These are phyloP conservation scores for Chlamydomonas urium DNA, from an alignment of 139 green algal species.

Conservation along the genomic window DNA sequence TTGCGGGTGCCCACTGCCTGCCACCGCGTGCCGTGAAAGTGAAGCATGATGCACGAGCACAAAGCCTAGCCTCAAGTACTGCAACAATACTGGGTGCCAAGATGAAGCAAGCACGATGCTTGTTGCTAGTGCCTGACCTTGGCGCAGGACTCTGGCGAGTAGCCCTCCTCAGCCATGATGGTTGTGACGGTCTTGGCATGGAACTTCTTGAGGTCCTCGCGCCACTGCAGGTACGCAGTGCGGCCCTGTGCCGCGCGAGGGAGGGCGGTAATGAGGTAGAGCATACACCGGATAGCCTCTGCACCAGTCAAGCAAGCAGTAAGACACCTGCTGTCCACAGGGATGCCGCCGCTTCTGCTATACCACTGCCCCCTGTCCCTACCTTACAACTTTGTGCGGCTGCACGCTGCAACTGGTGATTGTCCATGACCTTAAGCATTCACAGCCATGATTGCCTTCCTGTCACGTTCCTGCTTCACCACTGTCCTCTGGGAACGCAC, in stretches of 20 bases:
- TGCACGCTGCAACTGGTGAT: background rate
- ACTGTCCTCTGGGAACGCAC: no score
- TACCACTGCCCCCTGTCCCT: background rate
- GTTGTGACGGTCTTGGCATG: constrained; percentile 36
- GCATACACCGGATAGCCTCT: background rate
- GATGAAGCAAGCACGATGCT: no score
- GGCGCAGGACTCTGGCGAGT: constrained; percentile 20
- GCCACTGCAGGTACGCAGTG: constrained; percentile 52
- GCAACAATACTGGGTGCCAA: no score
- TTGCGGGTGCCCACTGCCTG: no score
- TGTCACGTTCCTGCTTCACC: no score
- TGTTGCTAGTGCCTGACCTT: no score
- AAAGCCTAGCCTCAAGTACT: no score
- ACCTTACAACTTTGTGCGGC: background rate
- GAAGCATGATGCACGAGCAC: no score
- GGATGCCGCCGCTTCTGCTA: background rate
- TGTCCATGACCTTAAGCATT: background rate
- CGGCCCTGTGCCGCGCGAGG: constrained; percentile 29
- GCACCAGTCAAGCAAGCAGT: background rate
- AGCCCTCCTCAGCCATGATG: constrained; percentile 40
- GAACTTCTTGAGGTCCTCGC: constrained; percentile 44
- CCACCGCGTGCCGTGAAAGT: no score
- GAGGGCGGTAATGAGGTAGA: background rate
- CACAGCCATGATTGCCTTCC: background rate
- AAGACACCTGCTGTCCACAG: background rate